Percentiles rank a stretch among this genome's conserved stretches.
These are phyloP conservation scores for Trichothecium sympodiale DNA, from an alignment of 2,329 filamentous ascomycete species.

Conservation along the genomic window DNA sequence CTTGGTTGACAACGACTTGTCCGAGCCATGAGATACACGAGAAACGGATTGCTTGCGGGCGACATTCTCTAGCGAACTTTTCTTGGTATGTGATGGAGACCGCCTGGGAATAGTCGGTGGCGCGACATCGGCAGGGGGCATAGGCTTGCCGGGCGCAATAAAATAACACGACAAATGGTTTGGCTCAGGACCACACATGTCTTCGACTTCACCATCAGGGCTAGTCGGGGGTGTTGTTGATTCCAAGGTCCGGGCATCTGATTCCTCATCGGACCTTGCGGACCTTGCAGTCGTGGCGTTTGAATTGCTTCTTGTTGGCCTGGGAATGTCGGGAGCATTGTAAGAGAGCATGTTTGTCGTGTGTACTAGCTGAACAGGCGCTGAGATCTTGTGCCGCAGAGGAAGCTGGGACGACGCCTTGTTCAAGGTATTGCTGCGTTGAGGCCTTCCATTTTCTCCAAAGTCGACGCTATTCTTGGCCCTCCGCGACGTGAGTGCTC, in stretches of 20 bases:
- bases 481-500: slow-evolving; percentile 63
- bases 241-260: slow-evolving; percentile 41
- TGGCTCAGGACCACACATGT: slow-evolving; percentile 42
- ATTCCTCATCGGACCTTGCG: slow-evolving; percentile 59
- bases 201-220: slow-evolving; percentile 48
- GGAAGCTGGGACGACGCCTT: slow-evolving; percentile 29
- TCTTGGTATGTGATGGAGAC: slow-evolving; percentile 80
- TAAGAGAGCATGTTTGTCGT: slow-evolving; percentile 96
- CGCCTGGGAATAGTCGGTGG: slow-evolving; percentile 65
- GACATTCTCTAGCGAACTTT: slow-evolving; percentile 62
- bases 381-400: slow-evolving; percentile 68
- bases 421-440: slow-evolving; percentile 37
- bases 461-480: slow-evolving; percentile 34
- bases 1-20: slow-evolving; percentile 43
- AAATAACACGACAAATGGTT: slow-evolving; percentile 62
- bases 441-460: slow-evolving; percentile 29
- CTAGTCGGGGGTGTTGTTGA: slow-evolving; percentile 54
- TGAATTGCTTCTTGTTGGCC: slow-evolving; percentile 37
- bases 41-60: slow-evolving; percentile 54
- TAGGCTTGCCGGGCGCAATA: slow-evolving; percentile 36
- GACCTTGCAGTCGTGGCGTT: slow-evolving; percentile 36
- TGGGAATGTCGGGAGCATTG: slow-evolving; percentile 74
- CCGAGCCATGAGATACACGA: slow-evolving; percentile 43
- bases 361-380: slow-evolving; percentile 75
- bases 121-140: slow-evolving; percentile 27